Conservation (phyloP, 1,284 basidiomycete species). For the Pholiota adiposa region DNA sequence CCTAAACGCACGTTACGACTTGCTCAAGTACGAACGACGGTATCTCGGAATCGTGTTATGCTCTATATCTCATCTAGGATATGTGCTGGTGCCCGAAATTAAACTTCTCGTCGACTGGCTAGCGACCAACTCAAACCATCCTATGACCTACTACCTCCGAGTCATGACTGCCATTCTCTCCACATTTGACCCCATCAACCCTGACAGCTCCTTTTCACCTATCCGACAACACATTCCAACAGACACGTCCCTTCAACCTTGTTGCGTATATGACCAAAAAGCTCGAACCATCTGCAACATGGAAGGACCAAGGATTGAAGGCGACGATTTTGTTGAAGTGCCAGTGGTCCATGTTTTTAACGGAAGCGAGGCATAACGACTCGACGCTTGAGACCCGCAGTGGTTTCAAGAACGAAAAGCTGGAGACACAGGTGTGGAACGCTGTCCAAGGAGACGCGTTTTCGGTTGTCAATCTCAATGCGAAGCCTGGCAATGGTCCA, state of each 20-base stretch:
- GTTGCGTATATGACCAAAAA: conserved; percentile 62
- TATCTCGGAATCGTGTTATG: conserved; percentile 65
- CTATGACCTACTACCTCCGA: conserved; percentile 76
- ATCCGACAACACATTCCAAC: conserved; percentile 50
- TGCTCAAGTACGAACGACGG: conserved; percentile 73
- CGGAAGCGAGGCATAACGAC: conserved; percentile 74
- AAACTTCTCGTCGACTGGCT: conserved; percentile 71
- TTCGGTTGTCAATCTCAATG: conserved; percentile 57
- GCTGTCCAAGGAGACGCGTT: conserved; percentile 80
- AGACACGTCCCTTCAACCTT: conserved; percentile 45
- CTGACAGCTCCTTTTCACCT: conserved; percentile 45
- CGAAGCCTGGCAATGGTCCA: conserved; percentile 44
- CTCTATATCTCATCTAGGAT: conserved; percentile 66
- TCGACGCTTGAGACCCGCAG: conserved; percentile 63
- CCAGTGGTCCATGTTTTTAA: conserved; percentile 89
- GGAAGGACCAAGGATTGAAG: conserved; percentile 79
- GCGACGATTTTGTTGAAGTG: conserved; percentile 79
- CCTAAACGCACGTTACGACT: conserved; percentile 67
- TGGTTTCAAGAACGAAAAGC: conserved; percentile 76
- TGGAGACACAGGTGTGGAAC: conserved; percentile 82
- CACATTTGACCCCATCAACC: conserved; percentile 72
- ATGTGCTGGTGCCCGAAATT: conserved; percentile 61
- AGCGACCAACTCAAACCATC: conserved; percentile 59
- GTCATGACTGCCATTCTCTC: conserved; percentile 69
- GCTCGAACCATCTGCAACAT: conserved; percentile 53